Evolutionary conservation across 306 rosid species (phyloP), one percentile per base, ranked within the genome.

Genomic region (Vachellia pachyceras): DNA sequence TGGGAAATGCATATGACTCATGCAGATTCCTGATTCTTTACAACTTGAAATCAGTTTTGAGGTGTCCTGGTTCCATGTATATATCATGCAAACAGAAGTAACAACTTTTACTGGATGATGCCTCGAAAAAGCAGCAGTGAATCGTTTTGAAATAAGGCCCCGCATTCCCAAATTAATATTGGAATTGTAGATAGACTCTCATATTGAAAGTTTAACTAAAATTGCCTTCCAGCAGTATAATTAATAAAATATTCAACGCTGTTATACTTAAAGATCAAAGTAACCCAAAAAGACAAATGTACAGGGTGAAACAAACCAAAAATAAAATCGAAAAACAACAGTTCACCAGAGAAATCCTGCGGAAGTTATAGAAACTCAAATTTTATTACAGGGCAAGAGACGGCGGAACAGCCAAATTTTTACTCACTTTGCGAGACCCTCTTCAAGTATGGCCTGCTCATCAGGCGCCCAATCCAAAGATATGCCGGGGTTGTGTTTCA

Each of bases 401-500:
- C 33, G 20, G 42, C 18, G n/a, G 23, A 65, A 23, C 45, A 78
- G 7, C 71, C 22, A 42, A 73, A 25, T 54, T 13, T 13, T 22
- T 22, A 86, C 99, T 88, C 36, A 95, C 99, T 89, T 89, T 72
- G 85, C 42, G 82, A 95, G 96, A 36, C 97, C 97, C 1, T 93
- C 93, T 54, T 93, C 99, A 3, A 95, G 97, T 49, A 84, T 82
- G 64, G 90, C 58, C 88, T 95, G 99, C 82, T 93, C 99, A 13
- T 95, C 99, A 0, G 92, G 12, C 12, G 89, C 89, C 99, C 99
- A 93, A 75, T 93, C 97, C 89, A 83, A 85, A 8, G 97, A 84
- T 60, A 95, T 87, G 12, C 98, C 99, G 7, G 99, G 99, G 85
- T 93, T 93, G 85, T 95, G 99, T 87, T 92, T 95, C 97, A 90